These are phyloP conservation scores for Aspergillus biplanus DNA, from an alignment of 495 filamentous ascomycete species.

Conservation along the genomic window DNA sequence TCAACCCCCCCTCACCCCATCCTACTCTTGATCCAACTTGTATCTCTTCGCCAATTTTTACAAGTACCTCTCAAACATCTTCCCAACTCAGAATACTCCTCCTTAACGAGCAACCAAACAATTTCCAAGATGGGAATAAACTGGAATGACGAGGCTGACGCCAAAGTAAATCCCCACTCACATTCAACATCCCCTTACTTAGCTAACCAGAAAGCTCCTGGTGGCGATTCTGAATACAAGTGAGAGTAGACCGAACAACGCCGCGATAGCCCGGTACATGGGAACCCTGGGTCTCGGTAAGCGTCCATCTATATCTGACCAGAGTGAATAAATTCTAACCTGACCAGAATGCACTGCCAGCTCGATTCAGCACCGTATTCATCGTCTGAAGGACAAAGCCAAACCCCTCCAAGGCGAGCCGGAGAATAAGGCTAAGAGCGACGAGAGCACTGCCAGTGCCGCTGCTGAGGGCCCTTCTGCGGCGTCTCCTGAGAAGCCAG, in stretches of 20 bases:
- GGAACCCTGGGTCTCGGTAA: constrained; percentile 25
- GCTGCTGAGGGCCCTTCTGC: not conserved
- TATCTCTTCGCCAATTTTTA: not conserved
- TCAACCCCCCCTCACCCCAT: too few relatives aligned
- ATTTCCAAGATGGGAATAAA: constrained; percentile 27
- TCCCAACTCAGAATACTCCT: not conserved
- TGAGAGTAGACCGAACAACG: constrained; percentile 26
- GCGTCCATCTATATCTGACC: not conserved
- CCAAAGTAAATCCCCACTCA: constrained; percentile 23
- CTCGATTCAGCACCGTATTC: constrained; percentile 36
- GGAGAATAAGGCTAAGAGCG: not conserved
- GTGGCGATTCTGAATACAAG: constrained; percentile 28
- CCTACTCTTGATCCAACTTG: not conserved
- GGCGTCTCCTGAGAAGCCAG: not conserved
- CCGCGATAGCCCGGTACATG: constrained; percentile 31
- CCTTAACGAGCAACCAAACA: not conserved
- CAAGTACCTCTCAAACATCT: not conserved
- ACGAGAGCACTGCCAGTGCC: not conserved
- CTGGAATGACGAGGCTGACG: constrained; percentile 33
- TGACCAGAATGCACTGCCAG: constrained; percentile 31
- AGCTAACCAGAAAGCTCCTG: constrained; percentile 30
- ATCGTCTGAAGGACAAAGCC: constrained; percentile 28
- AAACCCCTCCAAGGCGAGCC: not conserved
- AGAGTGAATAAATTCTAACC: not conserved
- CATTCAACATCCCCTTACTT: not conserved